These are phyloP conservation scores for Strobilomyces dryophilus DNA, from an alignment of 768 basidiomycete genomes.

Conservation along the genomic window DNA sequence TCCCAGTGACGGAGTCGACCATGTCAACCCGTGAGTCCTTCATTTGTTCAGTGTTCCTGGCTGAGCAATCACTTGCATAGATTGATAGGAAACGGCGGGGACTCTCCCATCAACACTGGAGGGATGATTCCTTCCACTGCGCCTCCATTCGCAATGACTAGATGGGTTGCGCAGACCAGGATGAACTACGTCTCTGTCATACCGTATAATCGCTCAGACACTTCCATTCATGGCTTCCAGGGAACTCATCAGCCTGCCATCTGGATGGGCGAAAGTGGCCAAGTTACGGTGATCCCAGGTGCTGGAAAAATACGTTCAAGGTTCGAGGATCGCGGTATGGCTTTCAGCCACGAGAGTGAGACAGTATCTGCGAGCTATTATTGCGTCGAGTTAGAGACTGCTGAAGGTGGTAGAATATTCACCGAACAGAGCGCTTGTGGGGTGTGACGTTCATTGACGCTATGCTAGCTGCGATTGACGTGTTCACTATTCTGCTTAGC, in stretches of 20 bases:
- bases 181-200: constrained; percentile 71
- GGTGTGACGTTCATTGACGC: constrained; percentile 19
- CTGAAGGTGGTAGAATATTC: constrained; percentile 45
- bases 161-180: constrained; percentile 81
- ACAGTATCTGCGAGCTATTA: constrained; percentile 53
- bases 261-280: constrained; percentile 83
- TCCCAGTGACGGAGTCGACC: constrained; percentile 38
- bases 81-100: constrained; percentile 72
- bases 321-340: constrained; percentile 59
- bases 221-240: constrained; percentile 66
- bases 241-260: constrained; percentile 84
- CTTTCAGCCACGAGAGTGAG: constrained; percentile 50
- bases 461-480: background rate
- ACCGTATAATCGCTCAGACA: constrained; percentile 64
- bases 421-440: constrained; percentile 64
- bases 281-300: constrained; percentile 59
- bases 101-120: constrained; percentile 64
- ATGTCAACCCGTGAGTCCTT: constrained; percentile 41
- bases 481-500: constrained; percentile 35
- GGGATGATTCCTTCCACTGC: constrained; percentile 75
- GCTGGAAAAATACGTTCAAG: constrained; percentile 43
- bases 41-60: background rate
- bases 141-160: constrained; percentile 82
- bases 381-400: constrained; percentile 50
- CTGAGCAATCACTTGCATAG: constrained; percentile 17